phyloP scores from a whole-genome alignment of 2,329 filamentous ascomycete species.

The Macrophomina pseudophaseolina region DNA sequence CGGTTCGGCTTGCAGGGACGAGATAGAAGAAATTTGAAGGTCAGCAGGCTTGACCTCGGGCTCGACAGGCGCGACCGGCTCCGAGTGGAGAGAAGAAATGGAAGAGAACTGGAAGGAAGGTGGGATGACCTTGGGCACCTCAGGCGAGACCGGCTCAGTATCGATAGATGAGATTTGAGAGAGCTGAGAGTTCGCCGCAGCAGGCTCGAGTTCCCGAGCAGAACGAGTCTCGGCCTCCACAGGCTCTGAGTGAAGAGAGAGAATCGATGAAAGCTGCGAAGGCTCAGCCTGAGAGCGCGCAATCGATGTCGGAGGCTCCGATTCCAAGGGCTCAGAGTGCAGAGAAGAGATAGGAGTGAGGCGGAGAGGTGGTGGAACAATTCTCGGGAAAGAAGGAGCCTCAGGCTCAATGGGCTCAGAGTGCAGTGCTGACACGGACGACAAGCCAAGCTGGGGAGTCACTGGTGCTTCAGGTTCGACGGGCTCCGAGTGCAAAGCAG shows the following conservation, averaged over 20 bases:
- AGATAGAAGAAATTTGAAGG: conserved; percentile 29
- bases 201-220: conserved; percentile 10
- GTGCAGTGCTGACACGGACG: conserved; percentile 31
- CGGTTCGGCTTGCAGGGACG: conserved; percentile 33
- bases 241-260: conserved; percentile 24
- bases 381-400: conserved; percentile 7
- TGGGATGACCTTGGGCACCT: neutral
- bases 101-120: conserved; percentile 15
- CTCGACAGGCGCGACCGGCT: conserved; percentile 28
- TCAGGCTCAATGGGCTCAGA: conserved; percentile 33
- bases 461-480: conserved; percentile 20
- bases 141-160: conserved; percentile 29
- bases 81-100: conserved; percentile 25
- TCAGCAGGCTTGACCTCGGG: conserved; percentile 17
- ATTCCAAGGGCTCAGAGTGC: conserved; percentile 44
- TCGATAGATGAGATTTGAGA: conserved; percentile 13
- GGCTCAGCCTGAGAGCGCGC: neutral
- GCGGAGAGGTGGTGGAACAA: conserved; percentile 33
- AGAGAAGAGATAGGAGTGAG: conserved; percentile 56
- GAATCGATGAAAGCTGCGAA: conserved; percentile 15
- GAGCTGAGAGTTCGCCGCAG: conserved; percentile 8
- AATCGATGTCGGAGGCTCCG: conserved; percentile 23
- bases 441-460: conserved; percentile 24
- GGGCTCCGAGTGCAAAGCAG: conserved; percentile 31
- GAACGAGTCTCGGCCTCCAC: conserved; percentile 12